Percentiles rank a stretch among this genome's conserved stretches.
Conservation (phyloP, 2,329 filamentous ascomycete species). For the Aureobasidium melanogenum region DNA sequence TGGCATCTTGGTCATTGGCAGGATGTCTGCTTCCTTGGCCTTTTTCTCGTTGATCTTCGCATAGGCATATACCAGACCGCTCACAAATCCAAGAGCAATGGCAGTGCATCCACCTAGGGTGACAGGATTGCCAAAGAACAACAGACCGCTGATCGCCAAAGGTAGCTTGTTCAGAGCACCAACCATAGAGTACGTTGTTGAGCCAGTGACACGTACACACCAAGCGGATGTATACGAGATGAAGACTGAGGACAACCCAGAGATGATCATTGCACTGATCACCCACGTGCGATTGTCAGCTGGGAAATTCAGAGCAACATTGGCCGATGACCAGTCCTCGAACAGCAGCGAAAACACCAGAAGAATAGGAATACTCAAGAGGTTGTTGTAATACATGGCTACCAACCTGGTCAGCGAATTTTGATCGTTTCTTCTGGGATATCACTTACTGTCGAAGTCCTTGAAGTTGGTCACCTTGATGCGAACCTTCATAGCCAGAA, state of each 20-base stretch:
- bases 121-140: conserved; percentile 93
- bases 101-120: conserved; percentile 87
- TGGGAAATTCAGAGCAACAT: conserved; percentile 84
- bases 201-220: conserved; percentile 96
- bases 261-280: conserved; percentile 84
- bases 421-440: neutral
- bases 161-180: conserved; percentile 98
- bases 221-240: conserved; percentile 98
- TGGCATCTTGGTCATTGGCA: conserved; percentile 5
- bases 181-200: conserved; percentile 98
- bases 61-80: conserved; percentile 81
- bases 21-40: neutral
- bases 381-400: conserved; percentile 71
- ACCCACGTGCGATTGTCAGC: conserved; percentile 67
- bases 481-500: conserved; percentile 91
- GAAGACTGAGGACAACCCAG: conserved; percentile 85
- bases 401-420: neutral
- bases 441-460: conserved; percentile 86
- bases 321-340: conserved; percentile 86
- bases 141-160: conserved; percentile 79
- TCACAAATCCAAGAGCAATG: conserved; percentile 84
- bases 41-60: conserved; percentile 58
- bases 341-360: conserved; percentile 69
- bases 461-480: conserved; percentile 99
- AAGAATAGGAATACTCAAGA: conserved; percentile 89